These are phyloP conservation scores for Candida mattraensis DNA, from an alignment of 805 yeast genomes.

Conservation along the genomic window DNA sequence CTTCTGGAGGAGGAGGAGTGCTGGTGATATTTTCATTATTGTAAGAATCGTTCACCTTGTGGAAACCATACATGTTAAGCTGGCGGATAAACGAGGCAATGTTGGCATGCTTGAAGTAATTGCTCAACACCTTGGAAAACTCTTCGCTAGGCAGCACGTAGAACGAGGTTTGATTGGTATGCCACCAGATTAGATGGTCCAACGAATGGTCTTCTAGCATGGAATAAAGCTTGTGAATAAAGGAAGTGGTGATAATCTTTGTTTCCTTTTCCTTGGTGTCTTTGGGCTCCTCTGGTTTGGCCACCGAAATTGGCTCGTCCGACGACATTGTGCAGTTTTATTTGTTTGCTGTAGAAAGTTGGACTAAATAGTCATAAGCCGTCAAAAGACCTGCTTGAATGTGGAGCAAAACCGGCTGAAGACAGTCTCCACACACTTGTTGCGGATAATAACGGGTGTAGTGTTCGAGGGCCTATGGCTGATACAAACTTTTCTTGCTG, in stretches of 20 bases:
- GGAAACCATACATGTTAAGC: conserved; percentile 80
- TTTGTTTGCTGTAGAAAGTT: neutral
- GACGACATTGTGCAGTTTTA: conserved; percentile 7
- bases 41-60: conserved; percentile 59
- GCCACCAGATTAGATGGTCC: conserved; percentile 85
- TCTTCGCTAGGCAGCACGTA: conserved; percentile 83
- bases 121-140: conserved; percentile 68
- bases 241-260: conserved; percentile 39
- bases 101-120: conserved; percentile 78
- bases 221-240: conserved; percentile 85
- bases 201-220: conserved; percentile 82
- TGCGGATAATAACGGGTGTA: no score
- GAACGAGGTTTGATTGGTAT: conserved; percentile 62
- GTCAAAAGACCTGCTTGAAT: no score
- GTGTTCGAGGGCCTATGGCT: no score
- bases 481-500: no score
- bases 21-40: conserved; percentile 21
- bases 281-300: conserved; percentile 9
- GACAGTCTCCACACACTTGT: no score
- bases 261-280: conserved; percentile 5
- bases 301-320: conserved; percentile 11
- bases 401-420: no score
- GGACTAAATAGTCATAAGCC: no score
- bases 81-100: conserved; percentile 79
- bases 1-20: conserved; percentile 10